These are phyloP conservation scores for Saccharomyces hybrid DNA, from an alignment of 1,139 yeast species.

Conservation along the genomic window DNA sequence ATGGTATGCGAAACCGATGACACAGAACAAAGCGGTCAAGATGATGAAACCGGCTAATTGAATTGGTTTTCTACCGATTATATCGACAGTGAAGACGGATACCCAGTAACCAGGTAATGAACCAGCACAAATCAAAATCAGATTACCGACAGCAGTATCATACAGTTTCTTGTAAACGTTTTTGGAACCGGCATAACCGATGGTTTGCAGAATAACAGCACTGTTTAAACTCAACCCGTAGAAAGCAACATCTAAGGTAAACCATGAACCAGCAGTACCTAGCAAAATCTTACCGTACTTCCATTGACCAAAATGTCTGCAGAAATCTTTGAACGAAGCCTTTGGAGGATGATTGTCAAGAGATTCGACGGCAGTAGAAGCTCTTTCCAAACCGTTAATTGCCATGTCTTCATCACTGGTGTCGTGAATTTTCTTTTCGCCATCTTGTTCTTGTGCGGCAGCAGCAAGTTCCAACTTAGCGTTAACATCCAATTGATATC, in stretches of 20 bases:
- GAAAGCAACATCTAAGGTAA: slow-evolving; percentile 89
- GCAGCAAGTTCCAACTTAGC: slow-evolving; percentile 38
- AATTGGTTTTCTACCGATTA: slow-evolving; percentile 72
- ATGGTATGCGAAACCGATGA: slow-evolving; percentile 72
- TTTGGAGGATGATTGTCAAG: slow-evolving; percentile 24
- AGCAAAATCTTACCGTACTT: slow-evolving; percentile 73
- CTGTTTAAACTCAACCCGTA: slow-evolving; percentile 82
- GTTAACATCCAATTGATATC: slow-evolving; percentile 71
- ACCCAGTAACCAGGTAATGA: slow-evolving; percentile 88
- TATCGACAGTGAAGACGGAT: slow-evolving; percentile 67
- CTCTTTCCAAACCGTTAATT: slow-evolving; percentile 38
- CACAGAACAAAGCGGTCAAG: slow-evolving; percentile 53
- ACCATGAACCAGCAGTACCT: slow-evolving; percentile 98
- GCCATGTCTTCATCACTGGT: slow-evolving; percentile 34
- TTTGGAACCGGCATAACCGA: slow-evolving; percentile 61
- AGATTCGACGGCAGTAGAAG: slow-evolving; percentile 36
- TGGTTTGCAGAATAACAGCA: slow-evolving; percentile 72
- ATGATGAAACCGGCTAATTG: slow-evolving; percentile 67
- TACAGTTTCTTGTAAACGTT: slow-evolving; percentile 58
- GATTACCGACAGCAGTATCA: slow-evolving; percentile 80
- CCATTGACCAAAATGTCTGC: slow-evolving; percentile 76
- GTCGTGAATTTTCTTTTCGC: slow-evolving; percentile 1
- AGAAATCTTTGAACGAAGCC: slow-evolving; percentile 51
- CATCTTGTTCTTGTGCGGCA: not conserved
- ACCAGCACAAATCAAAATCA: slow-evolving; percentile 86